Percentiles rank a stretch among this genome's conserved stretches.
Conservation (phyloP, 2,329 filamentous ascomycete species). For the Lachnellula suecica region DNA sequence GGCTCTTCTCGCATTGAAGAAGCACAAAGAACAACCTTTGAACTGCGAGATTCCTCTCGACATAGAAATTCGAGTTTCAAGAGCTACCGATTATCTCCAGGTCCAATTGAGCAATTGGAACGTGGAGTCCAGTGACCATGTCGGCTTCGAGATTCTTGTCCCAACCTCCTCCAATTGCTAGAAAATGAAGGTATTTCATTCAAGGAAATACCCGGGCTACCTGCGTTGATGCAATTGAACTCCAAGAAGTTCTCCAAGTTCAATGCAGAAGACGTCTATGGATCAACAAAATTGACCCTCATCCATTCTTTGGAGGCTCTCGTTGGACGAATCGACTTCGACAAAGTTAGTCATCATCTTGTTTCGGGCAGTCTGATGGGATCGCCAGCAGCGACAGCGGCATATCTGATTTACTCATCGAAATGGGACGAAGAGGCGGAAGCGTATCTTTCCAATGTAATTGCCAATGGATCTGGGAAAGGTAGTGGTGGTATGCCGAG, state of each 20-base stretch:
- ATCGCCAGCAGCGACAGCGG: neutral
- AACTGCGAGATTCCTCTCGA: neutral
- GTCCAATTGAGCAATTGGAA: conserved; percentile 1
- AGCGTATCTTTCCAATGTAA: neutral
- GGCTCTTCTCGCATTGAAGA: conserved; percentile 2
- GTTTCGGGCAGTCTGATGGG: neutral
- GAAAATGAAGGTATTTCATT: conserved; percentile 17
- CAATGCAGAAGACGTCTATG: conserved; percentile 30
- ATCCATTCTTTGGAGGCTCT: conserved; percentile 41
- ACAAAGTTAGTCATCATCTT: conserved; percentile 16
- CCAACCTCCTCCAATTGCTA: conserved; percentile 1
- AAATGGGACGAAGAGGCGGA: neutral
- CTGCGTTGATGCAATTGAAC: conserved; percentile 25
- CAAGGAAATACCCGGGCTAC: conserved; percentile 25
- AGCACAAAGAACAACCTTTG: neutral
- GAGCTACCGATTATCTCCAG: neutral
- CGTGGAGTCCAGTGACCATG: neutral
- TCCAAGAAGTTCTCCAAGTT: conserved; percentile 31
- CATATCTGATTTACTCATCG: neutral
- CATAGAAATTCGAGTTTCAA: neutral
- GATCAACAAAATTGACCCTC: conserved; percentile 27
- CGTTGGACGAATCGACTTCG: conserved; percentile 37
- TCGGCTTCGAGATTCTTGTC: conserved; percentile 7
- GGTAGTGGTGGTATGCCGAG: neutral
- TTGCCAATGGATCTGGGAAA: neutral